These are phyloP conservation scores for Sugiyamaella paludigena DNA, from an alignment of 1,139 yeast genomes.

Conservation along the genomic window DNA sequence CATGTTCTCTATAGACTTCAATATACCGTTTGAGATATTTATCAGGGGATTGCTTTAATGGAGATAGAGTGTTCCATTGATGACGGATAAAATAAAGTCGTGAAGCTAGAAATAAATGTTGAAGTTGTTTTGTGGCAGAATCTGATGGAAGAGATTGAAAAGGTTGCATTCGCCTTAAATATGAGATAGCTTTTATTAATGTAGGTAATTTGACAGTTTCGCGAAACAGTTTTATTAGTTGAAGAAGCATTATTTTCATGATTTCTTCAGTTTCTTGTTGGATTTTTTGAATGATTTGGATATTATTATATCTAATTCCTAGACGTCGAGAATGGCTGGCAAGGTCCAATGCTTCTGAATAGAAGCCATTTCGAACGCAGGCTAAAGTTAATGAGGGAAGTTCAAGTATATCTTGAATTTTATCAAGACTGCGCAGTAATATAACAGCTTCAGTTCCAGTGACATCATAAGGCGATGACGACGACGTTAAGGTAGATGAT, in stretches of 20 bases:
- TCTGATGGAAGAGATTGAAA: conserved; percentile 24
- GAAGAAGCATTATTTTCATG: conserved; percentile 49
- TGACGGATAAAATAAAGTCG: conserved; percentile 36
- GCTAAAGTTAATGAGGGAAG: conserved; percentile 77
- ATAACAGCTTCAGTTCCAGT: conserved; percentile 34
- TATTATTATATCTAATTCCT: conserved; percentile 63
- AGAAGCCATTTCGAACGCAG: conserved; percentile 84
- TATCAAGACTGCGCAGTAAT: conserved; percentile 63
- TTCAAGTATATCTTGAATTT: conserved; percentile 74
- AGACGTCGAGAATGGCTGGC: conserved; percentile 69
- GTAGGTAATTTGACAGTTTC: conserved; percentile 78
- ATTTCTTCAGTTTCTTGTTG: conserved; percentile 35
- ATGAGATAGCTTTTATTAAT: conserved; percentile 73
- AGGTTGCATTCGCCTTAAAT: conserved; percentile 53
- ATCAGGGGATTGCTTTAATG: conserved; percentile 53
- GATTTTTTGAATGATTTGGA: conserved; percentile 55
- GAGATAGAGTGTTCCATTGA: conserved; percentile 55
- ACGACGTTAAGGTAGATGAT: not conserved
- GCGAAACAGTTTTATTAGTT: conserved; percentile 59
- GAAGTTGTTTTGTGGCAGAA: conserved; percentile 17
- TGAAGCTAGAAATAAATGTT: conserved; percentile 38
- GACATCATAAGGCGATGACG: not conserved
- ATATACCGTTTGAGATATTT: conserved; percentile 73
- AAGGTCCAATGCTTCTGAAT: conserved; percentile 82
- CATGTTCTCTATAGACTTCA: conserved; percentile 80